Evolutionary conservation across 2,329 filamentous ascomycete genomes (phyloP), one percentile per base, ranked within the genome.

Genomic region (Trichoderma koningii): DNA sequence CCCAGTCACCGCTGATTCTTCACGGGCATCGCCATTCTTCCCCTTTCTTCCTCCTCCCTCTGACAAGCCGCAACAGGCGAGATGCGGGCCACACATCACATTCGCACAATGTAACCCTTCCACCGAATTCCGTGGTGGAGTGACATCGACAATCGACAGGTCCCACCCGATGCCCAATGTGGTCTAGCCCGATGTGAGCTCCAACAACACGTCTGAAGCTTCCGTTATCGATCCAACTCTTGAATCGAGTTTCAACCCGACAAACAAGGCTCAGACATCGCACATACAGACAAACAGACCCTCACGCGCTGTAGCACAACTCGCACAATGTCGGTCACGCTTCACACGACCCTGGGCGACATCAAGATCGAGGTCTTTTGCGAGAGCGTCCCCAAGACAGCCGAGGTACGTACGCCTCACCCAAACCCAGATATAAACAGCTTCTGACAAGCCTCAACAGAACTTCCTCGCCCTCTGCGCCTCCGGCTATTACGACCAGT

Each of bases 361-460:
- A 84, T 99, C 75, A 99, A 98, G 80, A 86, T 98, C 72, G 95
- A 98, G 78, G 83, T 99, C 70, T 98, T 97, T 80, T 98, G 94
- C 81, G 92, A 97, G 76, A 89, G 91, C 71, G 92, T 96, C 38
- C 95, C 95, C 68, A 93, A 94, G 77, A 97, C 95, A 0, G 90
- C 93, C 68, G 91, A 97, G 80, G 89, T 89, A 80, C 64, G 79
- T 71, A 15, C 4, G 3, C 5, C 4, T 9, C 9, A 26, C 10
- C 30, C 4, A 26, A 26, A 17, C 7, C 14, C 26, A 17, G 30
- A 3, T 23, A 17, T 23, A 42, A 12, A 48, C 23, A 51, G 17
- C 17, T 19, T n/a, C 56, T 60, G 19, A 51, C 48, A 42, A 14
- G 34, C 63, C 63, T 66, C 57, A 19, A 28, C 23, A 92, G 88